Evolutionary conservation across 495 filamentous ascomycete genomes (phyloP).

Genomic region (Schizothecium vesticola): DNA sequence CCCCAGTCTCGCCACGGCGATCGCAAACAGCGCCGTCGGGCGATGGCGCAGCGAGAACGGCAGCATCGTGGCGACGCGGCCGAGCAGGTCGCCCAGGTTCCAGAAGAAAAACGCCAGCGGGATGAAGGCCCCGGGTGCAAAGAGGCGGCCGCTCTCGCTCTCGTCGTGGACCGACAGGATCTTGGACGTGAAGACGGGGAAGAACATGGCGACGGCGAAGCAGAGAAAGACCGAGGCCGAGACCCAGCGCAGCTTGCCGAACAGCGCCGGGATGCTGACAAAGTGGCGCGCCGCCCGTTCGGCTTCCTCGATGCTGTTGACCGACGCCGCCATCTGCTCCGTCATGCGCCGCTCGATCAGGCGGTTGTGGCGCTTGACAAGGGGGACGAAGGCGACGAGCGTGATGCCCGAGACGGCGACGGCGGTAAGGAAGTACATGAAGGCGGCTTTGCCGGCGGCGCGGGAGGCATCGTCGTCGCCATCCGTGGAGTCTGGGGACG

Average conservation of each 20-base stretch:
- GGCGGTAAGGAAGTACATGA: slow-evolving; percentile 87
- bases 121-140: slow-evolving; percentile 71
- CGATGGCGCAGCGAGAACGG: slow-evolving; percentile 55
- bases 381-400: slow-evolving; percentile 52
- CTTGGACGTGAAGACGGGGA: slow-evolving; percentile 82
- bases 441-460: slow-evolving; percentile 59
- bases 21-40: slow-evolving; percentile 57
- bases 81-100: slow-evolving; percentile 83
- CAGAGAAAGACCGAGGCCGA: slow-evolving; percentile 66
- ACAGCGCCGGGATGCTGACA: slow-evolving; percentile 60
- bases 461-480: slow-evolving; percentile 6
- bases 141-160: slow-evolving; percentile 49
- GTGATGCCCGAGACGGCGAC: slow-evolving; percentile 56
- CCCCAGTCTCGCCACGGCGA: slow-evolving; percentile 54
- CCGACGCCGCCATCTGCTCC: slow-evolving; percentile 30
- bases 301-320: slow-evolving; percentile 41
- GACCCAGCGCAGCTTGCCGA: slow-evolving; percentile 68
- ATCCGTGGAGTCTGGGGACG: slow-evolving; percentile 9
- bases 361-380: slow-evolving; percentile 39
- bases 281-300: slow-evolving; percentile 48
- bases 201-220: slow-evolving; percentile 86
- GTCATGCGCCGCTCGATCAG: slow-evolving; percentile 37
- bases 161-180: slow-evolving; percentile 63
- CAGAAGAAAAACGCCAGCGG: slow-evolving; percentile 88
- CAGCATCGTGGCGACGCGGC: slow-evolving; percentile 64